Evolutionary conservation across 176 grass and related monocot species (phyloP).

Genomic region (Avena atlantica): DNA sequence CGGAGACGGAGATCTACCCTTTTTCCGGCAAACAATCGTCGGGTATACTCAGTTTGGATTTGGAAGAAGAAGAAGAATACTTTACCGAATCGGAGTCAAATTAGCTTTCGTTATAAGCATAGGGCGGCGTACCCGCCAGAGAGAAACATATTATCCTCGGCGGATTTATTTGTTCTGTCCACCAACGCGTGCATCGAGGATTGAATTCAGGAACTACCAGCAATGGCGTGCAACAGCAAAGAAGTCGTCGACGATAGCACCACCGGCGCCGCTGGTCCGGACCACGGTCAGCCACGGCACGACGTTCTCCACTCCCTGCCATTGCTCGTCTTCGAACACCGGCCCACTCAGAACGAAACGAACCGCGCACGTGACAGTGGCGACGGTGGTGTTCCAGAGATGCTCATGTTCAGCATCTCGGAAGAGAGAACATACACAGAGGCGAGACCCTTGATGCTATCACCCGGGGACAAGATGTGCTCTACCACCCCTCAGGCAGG

Average conservation of each 20-base stretch:
- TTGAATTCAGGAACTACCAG: neutral
- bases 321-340: conserved; percentile 12
- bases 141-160: too few species aligned
- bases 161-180: too few species aligned
- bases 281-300: neutral
- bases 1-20: too few species aligned
- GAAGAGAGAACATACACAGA: neutral
- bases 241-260: neutral
- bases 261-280: neutral
- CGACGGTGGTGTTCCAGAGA: neutral
- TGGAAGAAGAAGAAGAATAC: too few species aligned
- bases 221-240: neutral
- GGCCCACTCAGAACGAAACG: neutral
- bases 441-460: neutral
- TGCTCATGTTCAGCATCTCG: conserved; percentile 29
- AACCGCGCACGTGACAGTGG: neutral
- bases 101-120: too few species aligned
- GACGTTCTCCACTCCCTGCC: neutral
- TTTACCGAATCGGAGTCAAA: too few species aligned
- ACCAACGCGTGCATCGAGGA: neutral
- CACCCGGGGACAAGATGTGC: neutral
- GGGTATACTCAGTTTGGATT: too few species aligned
- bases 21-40: too few species aligned
- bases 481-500: too few species aligned
- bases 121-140: too few species aligned